phyloP scores from a whole-genome alignment of 148 eudicot genomes.

The Heliosperma pusillum region DNA sequence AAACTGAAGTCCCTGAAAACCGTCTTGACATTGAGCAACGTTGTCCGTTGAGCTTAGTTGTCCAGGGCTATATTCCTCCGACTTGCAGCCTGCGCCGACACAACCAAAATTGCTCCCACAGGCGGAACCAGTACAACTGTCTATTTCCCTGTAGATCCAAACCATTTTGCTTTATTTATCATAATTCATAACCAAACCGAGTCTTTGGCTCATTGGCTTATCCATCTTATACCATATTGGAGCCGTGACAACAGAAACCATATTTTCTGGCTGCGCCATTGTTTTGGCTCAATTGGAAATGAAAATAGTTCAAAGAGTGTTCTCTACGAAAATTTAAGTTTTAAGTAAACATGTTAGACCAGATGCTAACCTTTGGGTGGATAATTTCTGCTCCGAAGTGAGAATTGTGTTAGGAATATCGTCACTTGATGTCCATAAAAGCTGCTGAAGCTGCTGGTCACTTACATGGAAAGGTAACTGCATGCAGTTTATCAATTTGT shows the following conservation, averaged over 20 bases:
- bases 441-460: constrained; percentile 33
- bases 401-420: constrained; percentile 22
- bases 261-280: too few relatives aligned
- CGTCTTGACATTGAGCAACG: constrained; percentile 27
- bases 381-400: constrained; percentile 27
- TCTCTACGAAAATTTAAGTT: neutral
- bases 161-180: neutral
- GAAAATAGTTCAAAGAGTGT: neutral
- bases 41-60: constrained; percentile 32
- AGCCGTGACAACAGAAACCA: too few relatives aligned
- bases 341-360: neutral
- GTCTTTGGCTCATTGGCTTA: too few relatives aligned
- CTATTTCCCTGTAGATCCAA: constrained; percentile 26
- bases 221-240: too few relatives aligned
- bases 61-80: constrained; percentile 28
- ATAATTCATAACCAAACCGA: neutral
- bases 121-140: constrained; percentile 30
- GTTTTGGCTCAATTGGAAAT: neutral
- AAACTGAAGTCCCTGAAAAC: constrained; percentile 29
- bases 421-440: constrained; percentile 32
- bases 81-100: constrained; percentile 22
- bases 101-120: constrained; percentile 32
- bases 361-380: constrained; percentile 33
- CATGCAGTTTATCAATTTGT: constrained; percentile 1
- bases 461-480: constrained; percentile 23